Percentiles rank a stretch among this genome's conserved stretches.
Evolutionary conservation across 495 filamentous ascomycete species (phyloP).

Genomic region (Penicillium argentinense): DNA sequence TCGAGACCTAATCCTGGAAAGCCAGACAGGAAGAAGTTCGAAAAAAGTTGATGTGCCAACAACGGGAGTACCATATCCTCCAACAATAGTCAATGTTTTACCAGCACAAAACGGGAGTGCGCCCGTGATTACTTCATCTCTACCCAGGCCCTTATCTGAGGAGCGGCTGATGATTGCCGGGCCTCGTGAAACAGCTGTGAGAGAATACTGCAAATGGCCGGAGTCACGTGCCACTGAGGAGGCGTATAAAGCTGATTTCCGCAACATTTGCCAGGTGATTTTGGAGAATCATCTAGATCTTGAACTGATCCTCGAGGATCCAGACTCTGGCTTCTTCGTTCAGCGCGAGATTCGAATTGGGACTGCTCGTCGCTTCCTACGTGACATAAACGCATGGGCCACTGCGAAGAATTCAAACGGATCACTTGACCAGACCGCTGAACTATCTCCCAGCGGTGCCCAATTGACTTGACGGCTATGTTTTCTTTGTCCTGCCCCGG

Average conservation of each 20-base stretch:
- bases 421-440: constrained; percentile 3
- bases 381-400: constrained; percentile 26
- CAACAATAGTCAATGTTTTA: constrained; percentile 9
- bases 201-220: constrained; percentile 21
- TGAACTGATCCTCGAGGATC: constrained; percentile 17
- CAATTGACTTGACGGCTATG: constrained; percentile 3
- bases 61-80: constrained; percentile 3
- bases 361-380: constrained; percentile 23
- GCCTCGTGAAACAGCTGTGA: constrained; percentile 15
- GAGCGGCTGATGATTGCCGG: constrained; percentile 13
- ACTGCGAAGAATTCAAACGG: constrained; percentile 9
- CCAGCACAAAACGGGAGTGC: constrained; percentile 1
- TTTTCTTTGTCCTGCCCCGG: background rate
- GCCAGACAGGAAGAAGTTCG: constrained; percentile 7
- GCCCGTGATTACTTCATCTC: constrained; percentile 4
- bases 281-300: constrained; percentile 21
- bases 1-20: constrained; percentile 10
- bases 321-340: constrained; percentile 20
- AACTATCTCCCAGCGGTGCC: background rate
- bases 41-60: constrained; percentile 6
- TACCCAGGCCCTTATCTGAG: constrained; percentile 2
- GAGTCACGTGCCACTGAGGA: constrained; percentile 21
- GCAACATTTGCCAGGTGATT: constrained; percentile 15
- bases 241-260: constrained; percentile 22
- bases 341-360: constrained; percentile 22